These are phyloP conservation scores for Coemansia sp. DNA, from an alignment of 192 early-diverging fungal genomes.

Conservation along the genomic window DNA sequence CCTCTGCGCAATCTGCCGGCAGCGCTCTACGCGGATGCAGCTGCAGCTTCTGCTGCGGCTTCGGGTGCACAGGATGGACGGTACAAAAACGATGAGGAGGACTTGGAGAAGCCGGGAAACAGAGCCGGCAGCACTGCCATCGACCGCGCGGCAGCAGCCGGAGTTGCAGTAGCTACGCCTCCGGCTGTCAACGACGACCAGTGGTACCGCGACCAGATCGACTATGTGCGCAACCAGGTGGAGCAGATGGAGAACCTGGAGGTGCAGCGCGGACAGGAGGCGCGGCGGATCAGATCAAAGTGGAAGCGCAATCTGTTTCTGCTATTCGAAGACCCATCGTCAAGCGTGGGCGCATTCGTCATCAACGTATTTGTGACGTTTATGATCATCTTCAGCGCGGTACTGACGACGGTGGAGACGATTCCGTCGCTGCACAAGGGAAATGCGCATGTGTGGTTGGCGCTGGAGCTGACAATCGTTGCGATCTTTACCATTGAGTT, in stretches of 20 bases:
- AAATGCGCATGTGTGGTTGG: conserved; percentile 59
- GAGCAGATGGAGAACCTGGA: conserved; percentile 51
- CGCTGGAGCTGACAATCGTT: conserved; percentile 69
- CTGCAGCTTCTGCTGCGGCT: background rate
- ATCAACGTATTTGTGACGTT: conserved; percentile 74
- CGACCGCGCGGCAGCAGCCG: conserved; percentile 21
- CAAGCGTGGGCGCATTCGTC: conserved; percentile 67
- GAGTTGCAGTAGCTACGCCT: conserved; percentile 22
- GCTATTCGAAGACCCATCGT: conserved; percentile 79
- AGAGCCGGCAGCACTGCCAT: background rate
- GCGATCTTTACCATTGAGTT: conserved; percentile 77
- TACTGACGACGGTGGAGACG: conserved; percentile 78
- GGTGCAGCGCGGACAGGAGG: conserved; percentile 47
- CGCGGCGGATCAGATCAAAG: conserved; percentile 37
- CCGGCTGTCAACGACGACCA: conserved; percentile 35
- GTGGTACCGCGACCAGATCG: conserved; percentile 54
- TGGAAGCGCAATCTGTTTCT: conserved; percentile 69
- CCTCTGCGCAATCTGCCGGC: conserved; percentile 24
- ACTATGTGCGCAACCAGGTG: conserved; percentile 54
- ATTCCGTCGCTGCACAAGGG: conserved; percentile 68
- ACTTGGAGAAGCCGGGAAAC: conserved; percentile 5
- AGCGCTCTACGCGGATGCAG: conserved; percentile 10
- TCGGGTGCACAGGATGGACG: background rate
- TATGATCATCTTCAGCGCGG: conserved; percentile 70
- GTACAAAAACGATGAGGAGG: background rate